Percentiles rank a stretch among this genome's conserved stretches.
Evolutionary conservation across 208 protist genomes (phyloP).

Genomic region (Acanthamoeba rhysodes): DNA sequence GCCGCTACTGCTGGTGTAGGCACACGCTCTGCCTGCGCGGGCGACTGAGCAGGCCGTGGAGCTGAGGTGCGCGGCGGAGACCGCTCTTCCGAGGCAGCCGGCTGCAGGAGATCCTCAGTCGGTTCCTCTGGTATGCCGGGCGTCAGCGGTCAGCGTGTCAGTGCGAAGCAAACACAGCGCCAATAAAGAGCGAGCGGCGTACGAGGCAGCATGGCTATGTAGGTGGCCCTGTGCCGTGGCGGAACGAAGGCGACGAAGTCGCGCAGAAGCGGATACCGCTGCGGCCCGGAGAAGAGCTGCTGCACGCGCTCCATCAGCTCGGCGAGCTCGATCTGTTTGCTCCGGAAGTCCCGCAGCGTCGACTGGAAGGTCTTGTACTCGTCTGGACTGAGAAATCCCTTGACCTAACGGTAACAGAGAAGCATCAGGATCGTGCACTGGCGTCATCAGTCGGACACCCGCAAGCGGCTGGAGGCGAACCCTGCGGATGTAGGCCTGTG

Average conservation of each 20-base stretch:
- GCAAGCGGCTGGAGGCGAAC: neutral
- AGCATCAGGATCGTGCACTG: neutral
- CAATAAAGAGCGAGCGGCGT: neutral
- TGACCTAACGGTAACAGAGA: neutral
- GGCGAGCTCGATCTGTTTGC: neutral
- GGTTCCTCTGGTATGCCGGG: neutral
- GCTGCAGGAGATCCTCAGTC: neutral
- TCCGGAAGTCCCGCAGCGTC: slow-evolving; percentile 33
- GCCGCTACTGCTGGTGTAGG: too few relatives aligned
- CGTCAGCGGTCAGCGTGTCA: neutral
- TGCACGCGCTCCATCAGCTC: slow-evolving; percentile 19
- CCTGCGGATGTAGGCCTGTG: slow-evolving; percentile 40
- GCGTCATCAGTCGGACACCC: neutral
- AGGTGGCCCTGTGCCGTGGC: neutral
- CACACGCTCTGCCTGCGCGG: neutral
- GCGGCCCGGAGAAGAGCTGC: neutral
- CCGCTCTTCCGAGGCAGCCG: neutral
- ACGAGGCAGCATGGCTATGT: slow-evolving; percentile 57
- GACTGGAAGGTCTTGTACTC: slow-evolving; percentile 68
- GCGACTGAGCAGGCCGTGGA: neutral
- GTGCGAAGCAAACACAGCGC: neutral
- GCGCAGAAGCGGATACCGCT: slow-evolving; percentile 18
- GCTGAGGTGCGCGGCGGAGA: too few relatives aligned
- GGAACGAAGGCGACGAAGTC: slow-evolving; percentile 66
- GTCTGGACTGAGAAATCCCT: neutral